Base-by-base conservation (phyloP, 108 stramenopile genomes). In the Cyclostephanos tholiformis region DNA sequence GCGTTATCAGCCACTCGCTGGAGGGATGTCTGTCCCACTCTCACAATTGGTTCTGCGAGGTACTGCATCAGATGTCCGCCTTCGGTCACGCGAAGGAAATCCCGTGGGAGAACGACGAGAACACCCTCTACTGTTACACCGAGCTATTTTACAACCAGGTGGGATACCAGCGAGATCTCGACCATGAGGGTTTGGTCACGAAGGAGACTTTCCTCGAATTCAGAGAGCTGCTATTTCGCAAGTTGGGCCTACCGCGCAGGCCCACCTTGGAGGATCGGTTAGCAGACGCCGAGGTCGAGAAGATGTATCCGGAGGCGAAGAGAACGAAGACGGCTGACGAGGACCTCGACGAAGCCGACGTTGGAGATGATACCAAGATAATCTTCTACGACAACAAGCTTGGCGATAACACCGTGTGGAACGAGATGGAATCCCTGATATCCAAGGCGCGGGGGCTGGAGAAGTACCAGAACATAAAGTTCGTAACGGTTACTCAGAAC, bases 61-160 rank as follows among this genome's bases (percentile, higher is more conserved):
- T 80, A 9, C 59, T 80, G 53, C 79, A 74, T 73, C 72, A 73
- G 57, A 73, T 80, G 72, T 67, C 67, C 69, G 79, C 79, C 25
- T 80, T 80, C 65, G 71, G 79, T n/a, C 50, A 50, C 19, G 72
- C 71, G 43, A 72, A 74, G 56, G 79, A 80, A 27, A 68, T 74
- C 55, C 53, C 79, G 1, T 74, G 79, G 72, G 79, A 74, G 52
- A 36, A 43, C 4, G 62, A 80, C 65, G 56, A 73, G 20, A 69
- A 67, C 10, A 80, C 72, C 13, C 49, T 80, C 39, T 74, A 80
- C 56, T 80, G 79, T 51, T 80, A 72, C 50, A 51, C 68, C 32
- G 65, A 63, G 38, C 51, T 80, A 20, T 62, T 57, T 46, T 69
- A 69, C 32, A 80, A 73, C 56, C 56, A 80, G 50, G 68, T 63